Evolutionary conservation across 805 yeast species (phyloP), one percentile per base, ranked within the genome.

Genomic region (Candida hispaniensis): DNA sequence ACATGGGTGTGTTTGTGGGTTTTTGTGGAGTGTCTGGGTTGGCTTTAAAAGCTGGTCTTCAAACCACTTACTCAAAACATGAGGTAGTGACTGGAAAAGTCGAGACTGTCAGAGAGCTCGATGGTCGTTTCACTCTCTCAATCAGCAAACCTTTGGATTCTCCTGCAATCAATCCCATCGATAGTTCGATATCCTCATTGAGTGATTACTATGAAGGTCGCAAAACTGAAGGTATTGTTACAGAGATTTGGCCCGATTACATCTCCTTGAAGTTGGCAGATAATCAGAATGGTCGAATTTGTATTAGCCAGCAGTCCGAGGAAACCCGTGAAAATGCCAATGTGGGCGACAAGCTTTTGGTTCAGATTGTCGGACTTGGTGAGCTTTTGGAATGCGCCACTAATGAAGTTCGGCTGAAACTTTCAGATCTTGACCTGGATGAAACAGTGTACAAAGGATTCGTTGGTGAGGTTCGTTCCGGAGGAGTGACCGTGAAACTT

Each of bases 1-100:
- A 66, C 27, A 67, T 67, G 51, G 97, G 97, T 44, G 63, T 83
- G 8, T 88, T 88, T 52, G 79, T 88, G 40, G 70, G 77, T 0
- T 88, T 88, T 56, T 82, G 76, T 39, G 78, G 79, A 44, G 69
- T 88, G 44, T 80, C 82, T 18, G 97, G 96, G 34, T 66, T 88
- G 44, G 79, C 83, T 4, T 67, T 81, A 42, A 79, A 86, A 39
- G 73, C n/a, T 5, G 9, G 28, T 59, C 30, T 50, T 22, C 72
- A 66, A 7, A 77, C 74, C 44, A 61, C 79, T 30, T 58, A 63
- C 14, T 61, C 66, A 22, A 60, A 63, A 15, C 86, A 73, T 50
- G 62, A 63, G 47, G 61, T 67, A 26, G 70, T 75, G 47, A 93
- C 85, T 60, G 75, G 93, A 1, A 72, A 86, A 15, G 50, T 71